Percentiles rank a stretch among this genome's conserved stretches.
Conservation (phyloP, 306 rosid species). For the Inga laurina region DNA sequence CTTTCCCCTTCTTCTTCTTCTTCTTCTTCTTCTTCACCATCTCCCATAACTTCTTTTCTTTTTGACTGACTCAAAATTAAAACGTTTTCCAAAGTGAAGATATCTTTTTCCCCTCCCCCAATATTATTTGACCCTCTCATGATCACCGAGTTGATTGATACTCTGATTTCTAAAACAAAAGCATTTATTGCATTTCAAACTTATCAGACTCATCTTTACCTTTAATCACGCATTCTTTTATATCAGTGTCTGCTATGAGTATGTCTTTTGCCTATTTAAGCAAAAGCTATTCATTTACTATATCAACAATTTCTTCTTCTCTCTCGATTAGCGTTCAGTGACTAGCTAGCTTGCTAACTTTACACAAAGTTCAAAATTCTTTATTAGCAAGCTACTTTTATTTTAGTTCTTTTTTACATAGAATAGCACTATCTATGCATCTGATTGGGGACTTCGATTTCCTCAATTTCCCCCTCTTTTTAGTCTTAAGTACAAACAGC, state of each 20-base stretch:
- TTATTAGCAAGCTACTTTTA: neutral
- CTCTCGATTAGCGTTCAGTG: neutral
- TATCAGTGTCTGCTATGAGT: conserved; percentile 22
- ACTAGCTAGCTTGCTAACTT: neutral
- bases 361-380: neutral
- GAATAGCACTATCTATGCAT: conserved; percentile 5
- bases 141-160: neutral
- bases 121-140: conserved; percentile 43
- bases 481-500: neutral
- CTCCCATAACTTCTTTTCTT: conserved; percentile 76
- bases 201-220: conserved; percentile 42
- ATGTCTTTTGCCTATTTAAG: conserved; percentile 32
- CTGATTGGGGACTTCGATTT: conserved; percentile 14
- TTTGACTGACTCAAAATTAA: conserved; percentile 64
- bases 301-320: neutral
- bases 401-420: neutral
- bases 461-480: neutral
- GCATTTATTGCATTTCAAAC: conserved; percentile 33
- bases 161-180: conserved; percentile 26
- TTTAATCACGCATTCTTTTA: conserved; percentile 49
- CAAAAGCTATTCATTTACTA: conserved; percentile 13
- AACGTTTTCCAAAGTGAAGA: conserved; percentile 57
- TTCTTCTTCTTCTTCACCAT: conserved; percentile 36
- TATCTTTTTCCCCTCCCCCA: conserved; percentile 50
- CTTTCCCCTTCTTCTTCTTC: conserved; percentile 36